Evolutionary conservation across 1,284 basidiomycete species (phyloP), one percentile per base, ranked within the genome.

Genomic region (Cronartium ribicola): DNA sequence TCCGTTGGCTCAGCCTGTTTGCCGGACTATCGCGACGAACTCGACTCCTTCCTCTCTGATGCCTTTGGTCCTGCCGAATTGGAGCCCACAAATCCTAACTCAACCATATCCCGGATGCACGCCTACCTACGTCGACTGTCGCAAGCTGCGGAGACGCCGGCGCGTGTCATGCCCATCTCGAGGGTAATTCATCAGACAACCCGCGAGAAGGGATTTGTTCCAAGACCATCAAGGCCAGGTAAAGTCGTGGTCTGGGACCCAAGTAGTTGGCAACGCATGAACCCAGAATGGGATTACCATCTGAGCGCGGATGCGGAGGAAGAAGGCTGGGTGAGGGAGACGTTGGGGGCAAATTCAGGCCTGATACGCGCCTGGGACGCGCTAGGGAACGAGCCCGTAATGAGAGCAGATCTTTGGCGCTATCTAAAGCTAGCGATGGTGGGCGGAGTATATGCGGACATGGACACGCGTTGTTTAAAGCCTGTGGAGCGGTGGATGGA

Each of bases 391-490:
- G 48, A 51, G 20, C 48, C 48, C 4, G 81, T 83, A 10, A 76
- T 82, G 76, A 80, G 78, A 75, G 81, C 82, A n/a, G 83, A 83
- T 71, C 79, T 83, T 44, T 77, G 83, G 66, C 76, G 82, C 36
- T 83, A 83, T 71, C 77, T 83, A 7, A 75, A 83, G 6, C 79
- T 82, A 0, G 75, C 82, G n/a, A 76, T 83, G 11, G 76, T 82
- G 57, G 83, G 83, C 0, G 83, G 83, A 10, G 80, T 83, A 43
- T 83, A 83, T 76, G 77, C 79, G 17, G 83, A 83, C 66, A 80
- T 80, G 29, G 83, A 83, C 75, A 83, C 83, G 11, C 66, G 44
- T 36, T 75, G 81, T 6, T 39, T 80, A 17, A 68, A 78, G 68
- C 80, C 78, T 0, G 80, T 82, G 66, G 77, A 79, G 41, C 67